These are phyloP conservation scores for Scleroderma bovista DNA, from an alignment of 768 basidiomycete species.

Conservation along the genomic window DNA sequence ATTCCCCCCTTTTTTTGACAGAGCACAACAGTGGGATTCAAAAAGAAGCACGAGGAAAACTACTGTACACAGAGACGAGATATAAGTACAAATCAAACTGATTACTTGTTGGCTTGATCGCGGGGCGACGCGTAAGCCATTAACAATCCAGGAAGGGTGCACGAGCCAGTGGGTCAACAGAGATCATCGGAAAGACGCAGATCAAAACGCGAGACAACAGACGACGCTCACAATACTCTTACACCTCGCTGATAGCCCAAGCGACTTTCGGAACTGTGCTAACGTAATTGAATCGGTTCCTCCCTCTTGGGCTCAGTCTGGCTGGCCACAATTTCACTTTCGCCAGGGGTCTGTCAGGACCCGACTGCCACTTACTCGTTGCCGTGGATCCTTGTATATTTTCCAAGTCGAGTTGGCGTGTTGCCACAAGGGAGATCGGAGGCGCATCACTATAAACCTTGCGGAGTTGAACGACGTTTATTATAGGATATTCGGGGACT, in stretches of 20 bases:
- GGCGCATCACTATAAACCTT: not conserved
- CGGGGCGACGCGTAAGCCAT: too few relatives aligned
- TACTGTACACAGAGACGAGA: too few relatives aligned
- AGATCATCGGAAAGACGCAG: too few relatives aligned
- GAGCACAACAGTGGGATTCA: too few relatives aligned
- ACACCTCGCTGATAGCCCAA: not conserved
- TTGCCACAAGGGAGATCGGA: not conserved
- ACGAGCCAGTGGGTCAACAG: too few relatives aligned
- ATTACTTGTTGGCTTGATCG: too few relatives aligned
- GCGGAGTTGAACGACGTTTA: not conserved
- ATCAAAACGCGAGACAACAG: too few relatives aligned
- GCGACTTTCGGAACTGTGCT: not conserved
- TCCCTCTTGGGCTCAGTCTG: not conserved
- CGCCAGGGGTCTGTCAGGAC: not conserved
- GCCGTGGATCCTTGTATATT: not conserved
- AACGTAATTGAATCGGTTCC: not conserved
- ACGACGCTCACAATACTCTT: too few relatives aligned
- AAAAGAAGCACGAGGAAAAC: too few relatives aligned
- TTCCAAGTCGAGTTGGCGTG: not conserved
- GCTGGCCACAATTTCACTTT: not conserved
- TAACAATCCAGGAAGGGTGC: too few relatives aligned
- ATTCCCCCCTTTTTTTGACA: too few relatives aligned
- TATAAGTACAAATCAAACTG: too few relatives aligned
- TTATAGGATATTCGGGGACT: not conserved
- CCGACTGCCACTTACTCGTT: not conserved